Evolutionary conservation across 768 basidiomycete genomes (phyloP), one percentile per base, ranked within the genome.

Genomic region (Mycena epipterygia): DNA sequence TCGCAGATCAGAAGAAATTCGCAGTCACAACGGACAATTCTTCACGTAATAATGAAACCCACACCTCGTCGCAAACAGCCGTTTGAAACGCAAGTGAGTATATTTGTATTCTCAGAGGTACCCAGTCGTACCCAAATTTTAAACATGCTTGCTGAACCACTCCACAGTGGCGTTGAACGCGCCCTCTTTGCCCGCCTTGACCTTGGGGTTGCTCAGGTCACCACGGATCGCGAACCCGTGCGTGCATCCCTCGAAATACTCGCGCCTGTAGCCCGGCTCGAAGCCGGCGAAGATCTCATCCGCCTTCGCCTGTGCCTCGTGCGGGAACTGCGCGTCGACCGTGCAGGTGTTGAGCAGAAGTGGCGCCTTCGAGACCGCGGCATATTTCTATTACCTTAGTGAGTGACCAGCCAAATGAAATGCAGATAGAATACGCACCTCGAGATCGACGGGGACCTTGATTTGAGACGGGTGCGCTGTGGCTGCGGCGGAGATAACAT

Each of bases 401-500:
- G 29, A 39, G 14, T 37, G 30, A 9, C 32, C 5, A 41, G 23
- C 17, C 27, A 21, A 25, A 29, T 19, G 16, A 12, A 39, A 19
- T 13, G 21, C 13, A 17, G 27, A 23, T 32, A 4, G 14, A 4
- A 55, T 33, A 29, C 66, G 49, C 29, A 67, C 74, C 61, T 81
- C 76, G 46, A 81, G 73, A 67, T 82, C 81, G 11, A 58, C 68
- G 19, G 81, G 81, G 37, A 78, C 58, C 29, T 79, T 17, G 51
- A 82, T 72, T 48, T 77, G 74, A 3, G 80, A 81, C 3, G 81
- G 81, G 72, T 82, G 81, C 9, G 76, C 64, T 46, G 75, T 71
- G 12, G 76, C 73, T 16, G 66, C 75, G 27, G 73, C 75, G 16
- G 72, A 30, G 71, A 79, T 72, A 13, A 67, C 32, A 48, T 74